A percentile compares a stretch with the other conserved stretches of the same genome.
Evolutionary conservation across 2,329 filamentous ascomycete species (phyloP).

Genomic region (Pseudopyricularia javanii): DNA sequence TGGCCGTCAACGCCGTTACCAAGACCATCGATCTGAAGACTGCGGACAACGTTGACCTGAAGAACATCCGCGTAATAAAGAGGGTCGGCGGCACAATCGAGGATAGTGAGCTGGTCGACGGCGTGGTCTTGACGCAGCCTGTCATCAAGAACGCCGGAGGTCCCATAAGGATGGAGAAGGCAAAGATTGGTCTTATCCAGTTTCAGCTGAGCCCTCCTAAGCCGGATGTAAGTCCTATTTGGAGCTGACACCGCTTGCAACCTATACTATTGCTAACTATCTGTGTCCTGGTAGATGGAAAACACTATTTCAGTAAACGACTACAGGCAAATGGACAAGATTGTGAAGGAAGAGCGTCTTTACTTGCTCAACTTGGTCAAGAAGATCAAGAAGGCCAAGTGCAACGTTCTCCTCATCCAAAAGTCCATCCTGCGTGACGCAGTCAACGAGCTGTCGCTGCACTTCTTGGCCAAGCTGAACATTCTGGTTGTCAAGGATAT

Average conservation of each 20-base stretch:
- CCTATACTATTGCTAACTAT: neutral
- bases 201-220: conserved; percentile 98
- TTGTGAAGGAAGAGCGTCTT: conserved; percentile 95
- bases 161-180: conserved; percentile 90
- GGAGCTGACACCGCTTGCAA: neutral
- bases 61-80: conserved; percentile 94
- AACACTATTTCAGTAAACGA: conserved; percentile 99
- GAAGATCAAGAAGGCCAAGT: conserved; percentile 99
- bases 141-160: conserved; percentile 91
- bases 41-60: conserved; percentile 90
- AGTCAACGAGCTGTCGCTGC: conserved; percentile 92
- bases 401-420: conserved; percentile 95
- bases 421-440: conserved; percentile 97
- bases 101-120: conserved; percentile 94
- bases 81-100: conserved; percentile 97
- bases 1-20: conserved; percentile 93
- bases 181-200: conserved; percentile 90
- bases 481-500: conserved; percentile 96
- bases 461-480: conserved; percentile 94
- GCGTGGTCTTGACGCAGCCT: conserved; percentile 80
- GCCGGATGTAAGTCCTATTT: conserved; percentile 58
- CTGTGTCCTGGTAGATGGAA: conserved; percentile 59
- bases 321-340: conserved; percentile 99
- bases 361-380: conserved; percentile 98
- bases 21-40: conserved; percentile 94